phyloP scores from a whole-genome alignment of 352 stramenopile genomes.

The Phytophthora podocarpi region DNA sequence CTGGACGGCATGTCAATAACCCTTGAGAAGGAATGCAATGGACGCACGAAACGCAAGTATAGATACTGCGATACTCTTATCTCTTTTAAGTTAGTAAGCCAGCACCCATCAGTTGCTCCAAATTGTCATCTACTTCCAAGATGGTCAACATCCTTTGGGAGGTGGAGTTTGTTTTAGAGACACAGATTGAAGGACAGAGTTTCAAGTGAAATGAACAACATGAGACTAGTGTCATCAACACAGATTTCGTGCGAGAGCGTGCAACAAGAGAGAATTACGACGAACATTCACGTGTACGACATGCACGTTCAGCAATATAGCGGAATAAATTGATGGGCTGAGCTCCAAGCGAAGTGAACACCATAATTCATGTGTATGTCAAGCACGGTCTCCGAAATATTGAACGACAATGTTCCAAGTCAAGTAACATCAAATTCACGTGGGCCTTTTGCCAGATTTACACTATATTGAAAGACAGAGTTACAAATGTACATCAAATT shows the following conservation, averaged over 20 bases:
- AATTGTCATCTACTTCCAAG: slow-evolving; percentile 16
- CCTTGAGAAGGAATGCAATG: slow-evolving; percentile 15
- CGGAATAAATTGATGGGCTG: no score
- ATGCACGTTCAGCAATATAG: no score
- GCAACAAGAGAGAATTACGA: slow-evolving; percentile 22
- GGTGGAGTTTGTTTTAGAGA: slow-evolving; percentile 32
- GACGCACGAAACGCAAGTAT: slow-evolving; percentile 18
- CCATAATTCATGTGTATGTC: no score
- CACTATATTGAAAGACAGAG: no score
- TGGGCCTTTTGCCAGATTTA: no score
- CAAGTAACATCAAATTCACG: no score
- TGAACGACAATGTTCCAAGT: no score
- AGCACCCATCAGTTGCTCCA: slow-evolving; percentile 18
- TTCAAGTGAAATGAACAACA: slow-evolving; percentile 29
- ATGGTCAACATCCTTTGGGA: slow-evolving; percentile 18
- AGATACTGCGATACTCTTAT: slow-evolving; percentile 5
- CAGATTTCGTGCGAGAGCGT: slow-evolving; percentile 25
- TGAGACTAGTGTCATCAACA: slow-evolving; percentile 25
- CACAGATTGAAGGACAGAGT: slow-evolving; percentile 17
- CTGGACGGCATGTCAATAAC: slow-evolving; percentile 6
- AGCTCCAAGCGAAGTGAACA: no score
- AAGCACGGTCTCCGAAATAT: no score
- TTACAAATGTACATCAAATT: no score
- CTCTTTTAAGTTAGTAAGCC: slow-evolving; percentile 24
- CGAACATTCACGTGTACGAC: slow-evolving; percentile 28